Base-by-base conservation (phyloP, 2,329 filamentous ascomycete genomes). In the Aureobasidium melanogenum region DNA sequence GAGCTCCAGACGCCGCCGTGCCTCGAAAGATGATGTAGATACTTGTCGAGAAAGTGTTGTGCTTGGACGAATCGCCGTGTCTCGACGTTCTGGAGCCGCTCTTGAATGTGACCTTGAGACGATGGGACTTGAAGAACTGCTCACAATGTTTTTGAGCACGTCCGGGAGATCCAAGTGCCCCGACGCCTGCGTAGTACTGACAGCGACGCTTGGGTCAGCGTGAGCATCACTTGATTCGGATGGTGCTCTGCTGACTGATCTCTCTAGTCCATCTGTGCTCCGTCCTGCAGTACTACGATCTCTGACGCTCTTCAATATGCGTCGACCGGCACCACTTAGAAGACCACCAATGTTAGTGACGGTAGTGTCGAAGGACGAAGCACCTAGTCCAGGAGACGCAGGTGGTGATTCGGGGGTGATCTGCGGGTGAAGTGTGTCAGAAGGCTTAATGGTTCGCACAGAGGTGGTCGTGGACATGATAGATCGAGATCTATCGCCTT, bases 151-250 rank as follows among this genome's bases (percentile, higher is more conserved):
- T 41, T 73, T 73, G 72, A 79, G 66, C 70, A 78, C 63, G 67
- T 80, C 65, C 70, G 82, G 71, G 71, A 75, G 67, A 78, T 84
- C 66, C 79, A 79, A 71, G 70, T 84, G 62, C 17, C 88, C 88
- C 3, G 85, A 80, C 1, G 82, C 87, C 24, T 81, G 75, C 1
- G 84, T 79, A 4, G 80, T 83, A 69, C 81, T 88, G 28, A 90
- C 67, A 4, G 82, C 83, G 2, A 91, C 79, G 64, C 83, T 84
- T 1, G 88, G 79, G 43, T 81, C 80, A 2, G 82, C 82, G 63
- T 88, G 85, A 65, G 87, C 85, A 69, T 89, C 85, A 10, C 79
- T 75, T 57, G 77, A 84, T 24, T 78, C 76, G 57, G 87, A 85
- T 2, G 75, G 82, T 66, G 65, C 81, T 44, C 84, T 79, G 63